Base-by-base conservation (phyloP, 2,329 filamentous ascomycete species). In the Corynespora cassiicola region DNA sequence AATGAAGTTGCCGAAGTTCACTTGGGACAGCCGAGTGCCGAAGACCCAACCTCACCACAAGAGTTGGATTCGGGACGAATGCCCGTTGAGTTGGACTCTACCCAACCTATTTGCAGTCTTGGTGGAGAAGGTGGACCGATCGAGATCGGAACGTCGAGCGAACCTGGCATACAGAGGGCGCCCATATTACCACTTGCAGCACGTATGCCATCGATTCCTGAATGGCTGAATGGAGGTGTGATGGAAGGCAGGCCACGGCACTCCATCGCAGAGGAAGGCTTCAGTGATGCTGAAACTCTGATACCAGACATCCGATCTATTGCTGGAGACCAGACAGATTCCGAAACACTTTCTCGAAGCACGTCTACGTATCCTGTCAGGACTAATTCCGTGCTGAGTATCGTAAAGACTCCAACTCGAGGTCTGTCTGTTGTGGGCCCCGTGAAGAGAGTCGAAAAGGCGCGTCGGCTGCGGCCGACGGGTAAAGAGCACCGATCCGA, bases 271-370 rank as follows among this genome's bases (percentile, higher is more conserved):
- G 58, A 62, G 25, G 60, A 62, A 27, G 47, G 47, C 2, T 47
- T 61, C 18, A 63, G 60, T 18, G 60, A 63, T 33, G 57, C 58
- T 0, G 60, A 63, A 26, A 63, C 60, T 6, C 26, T 63, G 34
- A 46, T 54, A 18, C 48, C 54, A 9, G 60, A 62, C 7, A 29
- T 54, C 15, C 47, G 44, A 8, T 52, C 54, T 7, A 36, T 55
- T 18, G 19, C 25, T 2, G 47, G 49, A 12, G 57, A 60, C 7
- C 47, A 37, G 16, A 52, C 52, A 16, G 55, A 55, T n/a, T 6
- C 32, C 7, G 58, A 57, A 19, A 29, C 49, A 6, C 46, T 45
- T 4, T 54, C 37, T 4, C 31, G 17, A 3, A 4, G 20, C 27
- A 38, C 33, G n/a, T 53, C 50, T 4, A 23, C 25, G 15, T 21